These are phyloP conservation scores for Echites panduratus DNA, from an alignment of 257 asterid species.

Conservation along the genomic window DNA sequence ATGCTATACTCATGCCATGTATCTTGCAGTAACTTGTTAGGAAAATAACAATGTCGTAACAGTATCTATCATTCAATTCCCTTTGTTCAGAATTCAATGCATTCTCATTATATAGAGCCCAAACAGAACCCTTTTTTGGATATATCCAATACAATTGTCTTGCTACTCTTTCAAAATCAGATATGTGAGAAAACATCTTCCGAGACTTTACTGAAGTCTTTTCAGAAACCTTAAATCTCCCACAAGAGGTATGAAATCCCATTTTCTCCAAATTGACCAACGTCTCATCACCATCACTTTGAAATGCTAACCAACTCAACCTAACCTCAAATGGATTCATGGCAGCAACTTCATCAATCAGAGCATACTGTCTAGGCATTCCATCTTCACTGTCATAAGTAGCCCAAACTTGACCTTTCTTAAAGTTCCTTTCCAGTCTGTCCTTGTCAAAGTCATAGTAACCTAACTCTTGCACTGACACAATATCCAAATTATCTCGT, in stretches of 20 bases:
- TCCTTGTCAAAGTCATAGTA: slow-evolving; percentile 72
- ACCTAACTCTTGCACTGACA: slow-evolving; percentile 48
- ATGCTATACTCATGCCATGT: slow-evolving; percentile 65
- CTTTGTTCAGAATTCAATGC: slow-evolving; percentile 23
- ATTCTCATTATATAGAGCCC: slow-evolving; percentile 53
- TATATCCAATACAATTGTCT: slow-evolving; percentile 58
- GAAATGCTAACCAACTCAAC: slow-evolving; percentile 57
- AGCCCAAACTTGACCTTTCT: slow-evolving; percentile 95
- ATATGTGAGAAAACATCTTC: slow-evolving; percentile 67
- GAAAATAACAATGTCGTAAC: slow-evolving; percentile 47
- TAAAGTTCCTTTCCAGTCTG: slow-evolving; percentile 60
- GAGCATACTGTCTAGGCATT: slow-evolving; percentile 81
- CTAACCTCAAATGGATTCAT: slow-evolving; percentile 62
- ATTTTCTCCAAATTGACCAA: slow-evolving; percentile 32
- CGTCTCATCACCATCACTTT: slow-evolving; percentile 35
- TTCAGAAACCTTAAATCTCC: slow-evolving; percentile 58
- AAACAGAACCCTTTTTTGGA: slow-evolving; percentile 81
- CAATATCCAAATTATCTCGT: slow-evolving; percentile 36
- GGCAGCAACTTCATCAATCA: slow-evolving; percentile 54
- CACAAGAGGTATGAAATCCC: slow-evolving; percentile 56
- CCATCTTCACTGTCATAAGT: slow-evolving; percentile 68
- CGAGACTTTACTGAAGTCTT: slow-evolving; percentile 38
- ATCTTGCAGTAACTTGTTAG: slow-evolving; percentile 58
- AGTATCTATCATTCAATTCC: slow-evolving; percentile 20
- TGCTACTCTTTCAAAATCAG: slow-evolving; percentile 65